phyloP scores from a whole-genome alignment of 2,329 filamentous ascomycete species.

The Coleophoma eucalyptorum region DNA sequence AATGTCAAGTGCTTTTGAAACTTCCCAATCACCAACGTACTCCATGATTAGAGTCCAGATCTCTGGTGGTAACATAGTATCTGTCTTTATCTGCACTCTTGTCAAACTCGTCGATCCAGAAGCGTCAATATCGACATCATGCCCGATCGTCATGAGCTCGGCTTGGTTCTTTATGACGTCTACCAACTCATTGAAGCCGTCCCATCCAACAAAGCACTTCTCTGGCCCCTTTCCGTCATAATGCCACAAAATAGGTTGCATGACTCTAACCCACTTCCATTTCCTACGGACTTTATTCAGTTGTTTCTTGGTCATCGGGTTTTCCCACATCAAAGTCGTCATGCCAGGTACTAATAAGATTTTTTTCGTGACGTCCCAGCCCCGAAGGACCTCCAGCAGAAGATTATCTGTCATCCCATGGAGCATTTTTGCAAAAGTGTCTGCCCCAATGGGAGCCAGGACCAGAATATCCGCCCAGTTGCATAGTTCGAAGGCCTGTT shows the following conservation, averaged over 20 bases:
- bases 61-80: slow-evolving; percentile 67
- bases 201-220: slow-evolving; percentile 57
- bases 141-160: slow-evolving; percentile 69
- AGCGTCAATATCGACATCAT: slow-evolving; percentile 51
- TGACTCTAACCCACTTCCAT: slow-evolving; percentile 82
- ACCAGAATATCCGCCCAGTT: slow-evolving; percentile 87
- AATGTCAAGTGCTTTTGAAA: slow-evolving; percentile 75
- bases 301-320: slow-evolving; percentile 84
- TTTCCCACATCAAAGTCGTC: slow-evolving; percentile 86
- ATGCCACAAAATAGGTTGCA: slow-evolving; percentile 79
- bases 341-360: slow-evolving; percentile 84
- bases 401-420: slow-evolving; percentile 78
- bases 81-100: slow-evolving; percentile 33
- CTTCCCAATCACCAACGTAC: slow-evolving; percentile 83
- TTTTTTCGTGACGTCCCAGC: slow-evolving; percentile 84
- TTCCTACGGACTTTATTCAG: slow-evolving; percentile 77
- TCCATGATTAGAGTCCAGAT: slow-evolving; percentile 89
- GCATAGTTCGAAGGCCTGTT: slow-evolving; percentile 63
- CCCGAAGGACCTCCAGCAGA: slow-evolving; percentile 74
- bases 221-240: slow-evolving; percentile 55
- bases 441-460: slow-evolving; percentile 79
- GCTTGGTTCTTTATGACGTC: slow-evolving; percentile 74
- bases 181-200: slow-evolving; percentile 66
- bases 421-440: slow-evolving; percentile 83
- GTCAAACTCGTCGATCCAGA: slow-evolving; percentile 34